A percentile compares a stretch with the other conserved stretches of the same genome.
Conservation (phyloP, 2,329 filamentous ascomycete genomes). For the Teratosphaeria zuluensis region DNA sequence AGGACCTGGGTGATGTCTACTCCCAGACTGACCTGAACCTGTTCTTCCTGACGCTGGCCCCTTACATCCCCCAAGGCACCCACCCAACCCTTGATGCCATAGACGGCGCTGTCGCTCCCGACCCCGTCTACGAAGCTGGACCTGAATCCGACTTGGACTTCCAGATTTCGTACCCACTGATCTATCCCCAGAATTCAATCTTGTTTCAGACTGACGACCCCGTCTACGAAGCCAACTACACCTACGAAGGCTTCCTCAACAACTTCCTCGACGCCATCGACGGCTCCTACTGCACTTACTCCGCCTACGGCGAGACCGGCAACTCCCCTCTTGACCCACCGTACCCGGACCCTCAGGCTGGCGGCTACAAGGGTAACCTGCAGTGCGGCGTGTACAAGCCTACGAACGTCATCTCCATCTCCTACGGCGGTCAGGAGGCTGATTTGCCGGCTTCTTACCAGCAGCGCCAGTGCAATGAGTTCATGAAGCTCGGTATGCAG, state of each 20-base stretch:
- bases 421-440: conserved; percentile 45
- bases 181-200: conserved; percentile 39
- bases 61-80: conserved; percentile 30
- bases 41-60: conserved; percentile 30
- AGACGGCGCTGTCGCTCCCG: conserved; percentile 31
- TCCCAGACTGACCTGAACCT: conserved; percentile 34
- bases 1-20: conserved; percentile 35
- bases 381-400: conserved; percentile 41
- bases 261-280: conserved; percentile 41
- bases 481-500: conserved; percentile 38
- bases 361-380: conserved; percentile 40
- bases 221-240: conserved; percentile 31
- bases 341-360: conserved; percentile 40
- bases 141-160: conserved; percentile 35
- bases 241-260: conserved; percentile 28
- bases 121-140: background rate
- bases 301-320: conserved; percentile 42
- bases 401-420: conserved; percentile 48
- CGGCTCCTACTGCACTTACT: conserved; percentile 40
- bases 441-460: conserved; percentile 45
- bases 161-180: conserved; percentile 38
- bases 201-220: conserved; percentile 41
- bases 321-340: conserved; percentile 39
- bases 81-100: conserved; percentile 30
- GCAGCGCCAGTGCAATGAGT: conserved; percentile 32